Evolutionary conservation across 352 stramenopile species (phyloP).

Genomic region (Globisporangium orthogonon): DNA sequence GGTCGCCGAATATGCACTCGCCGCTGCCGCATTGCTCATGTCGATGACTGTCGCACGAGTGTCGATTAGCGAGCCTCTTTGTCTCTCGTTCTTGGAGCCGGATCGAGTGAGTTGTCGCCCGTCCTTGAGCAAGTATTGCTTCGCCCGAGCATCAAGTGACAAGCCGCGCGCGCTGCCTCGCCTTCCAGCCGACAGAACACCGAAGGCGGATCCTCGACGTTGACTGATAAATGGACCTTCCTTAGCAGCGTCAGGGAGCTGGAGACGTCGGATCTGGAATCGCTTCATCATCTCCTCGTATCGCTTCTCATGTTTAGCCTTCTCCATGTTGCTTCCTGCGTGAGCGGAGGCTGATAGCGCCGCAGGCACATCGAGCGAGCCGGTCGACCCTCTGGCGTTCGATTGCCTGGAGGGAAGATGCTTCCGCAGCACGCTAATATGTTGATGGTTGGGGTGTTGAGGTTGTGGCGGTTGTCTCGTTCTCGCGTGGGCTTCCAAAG

Average conservation of each 20-base stretch:
- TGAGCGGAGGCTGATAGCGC: not conserved
- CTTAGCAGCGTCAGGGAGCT: not conserved
- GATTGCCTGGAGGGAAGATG: not conserved
- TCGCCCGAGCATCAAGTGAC: not conserved
- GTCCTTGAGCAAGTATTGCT: not conserved
- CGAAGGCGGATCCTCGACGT: not conserved
- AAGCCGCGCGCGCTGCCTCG: not conserved
- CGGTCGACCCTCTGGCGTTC: not conserved
- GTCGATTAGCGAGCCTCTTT: not conserved
- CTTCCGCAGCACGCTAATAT: conserved; percentile 1
- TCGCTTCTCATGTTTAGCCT: conserved; percentile 6
- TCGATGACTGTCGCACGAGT: not conserved
- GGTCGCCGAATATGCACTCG: not conserved
- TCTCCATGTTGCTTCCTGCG: not conserved
- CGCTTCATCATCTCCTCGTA: conserved; percentile 16
- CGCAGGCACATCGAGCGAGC: not conserved
- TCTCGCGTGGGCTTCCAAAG: not conserved
- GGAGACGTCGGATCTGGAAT: conserved; percentile 7
- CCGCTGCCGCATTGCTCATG: not conserved
- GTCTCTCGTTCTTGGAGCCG: not conserved
- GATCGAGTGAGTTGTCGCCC: not conserved
- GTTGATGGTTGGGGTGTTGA: not conserved
- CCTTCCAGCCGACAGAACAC: not conserved
- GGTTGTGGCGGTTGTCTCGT: not conserved
- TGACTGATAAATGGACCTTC: not conserved